These are phyloP conservation scores for Pholiota adiposa DNA, from an alignment of 1,284 basidiomycete genomes.

Conservation along the genomic window DNA sequence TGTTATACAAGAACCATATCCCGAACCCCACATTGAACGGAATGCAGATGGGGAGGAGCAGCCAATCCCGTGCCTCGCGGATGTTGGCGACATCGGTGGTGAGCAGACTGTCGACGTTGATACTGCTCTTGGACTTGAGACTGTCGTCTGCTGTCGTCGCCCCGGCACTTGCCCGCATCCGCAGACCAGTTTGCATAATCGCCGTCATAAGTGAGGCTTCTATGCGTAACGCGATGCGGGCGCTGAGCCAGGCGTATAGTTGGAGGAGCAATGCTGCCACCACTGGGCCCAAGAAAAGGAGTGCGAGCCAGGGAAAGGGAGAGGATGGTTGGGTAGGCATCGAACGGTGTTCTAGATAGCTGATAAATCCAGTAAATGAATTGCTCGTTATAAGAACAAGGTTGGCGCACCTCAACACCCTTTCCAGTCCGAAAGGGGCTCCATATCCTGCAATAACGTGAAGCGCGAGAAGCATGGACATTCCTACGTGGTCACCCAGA, in stretches of 20 bases:
- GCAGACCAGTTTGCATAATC: neutral
- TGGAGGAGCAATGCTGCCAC: neutral
- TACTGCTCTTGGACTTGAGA: conserved; percentile 33
- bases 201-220: neutral
- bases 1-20: conserved; percentile 40
- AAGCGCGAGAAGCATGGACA: neutral
- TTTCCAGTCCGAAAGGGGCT: neutral
- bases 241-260: neutral
- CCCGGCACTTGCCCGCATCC: conserved; percentile 14
- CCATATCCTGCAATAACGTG: neutral
- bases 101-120: conserved; percentile 57
- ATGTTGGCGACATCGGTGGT: conserved; percentile 48
- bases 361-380: neutral
- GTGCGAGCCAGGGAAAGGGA: neutral
- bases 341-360: neutral
- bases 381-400: neutral
- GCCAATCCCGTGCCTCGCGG: conserved; percentile 41
- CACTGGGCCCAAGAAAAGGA: neutral
- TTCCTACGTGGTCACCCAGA: neutral
- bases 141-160: conserved; percentile 21
- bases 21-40: conserved; percentile 46
- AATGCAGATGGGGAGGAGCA: conserved; percentile 37
- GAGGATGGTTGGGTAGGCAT: neutral
- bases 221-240: neutral
- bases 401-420: neutral